Evolutionary conservation across 139 green algal species (phyloP), one percentile per base, ranked within the genome.

Genomic region (Coelastrella sp.): DNA sequence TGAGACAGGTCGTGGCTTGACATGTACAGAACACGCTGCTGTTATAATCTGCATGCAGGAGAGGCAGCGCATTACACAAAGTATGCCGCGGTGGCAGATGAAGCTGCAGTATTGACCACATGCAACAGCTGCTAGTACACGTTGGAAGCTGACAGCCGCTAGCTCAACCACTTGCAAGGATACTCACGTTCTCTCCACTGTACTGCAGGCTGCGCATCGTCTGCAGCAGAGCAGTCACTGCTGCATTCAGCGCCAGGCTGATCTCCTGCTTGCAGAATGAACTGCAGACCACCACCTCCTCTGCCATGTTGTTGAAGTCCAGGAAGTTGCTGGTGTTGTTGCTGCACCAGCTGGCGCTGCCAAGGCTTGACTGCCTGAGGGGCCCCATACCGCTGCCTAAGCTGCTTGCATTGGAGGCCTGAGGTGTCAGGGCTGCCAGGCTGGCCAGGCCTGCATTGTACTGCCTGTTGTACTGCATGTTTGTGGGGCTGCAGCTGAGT

Each of bases 161-260:
- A 47, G 32, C 32, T 47, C 32, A 47, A 47, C 32, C 32, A 47
- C 32, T 47, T 47, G 32, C 32, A 47, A 47, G 32, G 32, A 20
- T 32, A 71, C 86, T 75, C 73, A 95, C 93, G 80, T 95, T 95
- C 84, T 93, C 92, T 5, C 89, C 59, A 75, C 94, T 60, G 66
- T 95, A 92, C 88, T 96, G 94, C 86, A 94, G 94, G 22, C 75
- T 89, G 14, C 92, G 91, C 47, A 96, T 80, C 5, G 60, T 64
- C 3, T 85, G 58, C 80, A 96, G 86, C 90, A 94, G 65, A 54
- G 92, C 90, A 11, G 83, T 78, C 4, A 93, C 91, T 47, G 91
- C 85, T 7, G 54, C 22, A 74, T 95, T 91, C 16, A 95, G 89
- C 4, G 91, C 86, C 4, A 75, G n/a, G 4, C 75, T 92, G 85